A percentile compares a stretch with the other conserved stretches of the same genome.
These are phyloP conservation scores for Dictyostelium capitatum DNA, from an alignment of 78 protist species.

Conservation along the genomic window DNA sequence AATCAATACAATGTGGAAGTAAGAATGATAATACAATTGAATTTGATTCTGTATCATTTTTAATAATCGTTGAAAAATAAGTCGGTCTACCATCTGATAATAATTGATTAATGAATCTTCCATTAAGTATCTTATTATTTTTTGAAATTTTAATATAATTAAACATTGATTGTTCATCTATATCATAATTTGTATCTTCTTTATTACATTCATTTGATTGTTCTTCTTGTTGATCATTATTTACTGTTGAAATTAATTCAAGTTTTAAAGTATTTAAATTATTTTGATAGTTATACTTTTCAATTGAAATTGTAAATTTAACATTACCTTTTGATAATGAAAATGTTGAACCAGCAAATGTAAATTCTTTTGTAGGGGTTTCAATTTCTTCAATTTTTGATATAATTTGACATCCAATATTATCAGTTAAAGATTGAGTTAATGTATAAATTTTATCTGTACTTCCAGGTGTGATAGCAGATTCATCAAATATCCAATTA, in stretches of 20 bases:
- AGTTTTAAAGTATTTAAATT: background rate
- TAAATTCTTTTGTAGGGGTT: background rate
- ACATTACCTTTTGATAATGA: background rate
- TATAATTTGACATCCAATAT: background rate
- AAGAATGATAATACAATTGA: background rate
- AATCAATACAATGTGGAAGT: slow-evolving; percentile 1
- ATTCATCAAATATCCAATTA: background rate
- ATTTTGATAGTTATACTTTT: background rate
- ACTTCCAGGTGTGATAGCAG: too few species aligned
- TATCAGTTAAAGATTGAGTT: background rate
- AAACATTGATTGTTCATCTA: background rate
- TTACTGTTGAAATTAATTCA: background rate
- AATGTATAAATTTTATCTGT: background rate
- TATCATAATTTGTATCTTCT: background rate
- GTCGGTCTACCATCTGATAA: slow-evolving; percentile 34
- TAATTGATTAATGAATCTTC: background rate
- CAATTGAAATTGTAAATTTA: background rate
- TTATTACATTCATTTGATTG: background rate
- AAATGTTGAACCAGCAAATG: background rate
- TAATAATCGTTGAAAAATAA: background rate
- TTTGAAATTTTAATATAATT: background rate
- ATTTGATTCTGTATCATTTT: background rate
- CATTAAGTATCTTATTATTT: background rate
- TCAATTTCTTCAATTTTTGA: background rate
- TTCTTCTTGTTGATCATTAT: background rate